Conservation (phyloP, 805 yeast species). For the Torulaspora delbrueckii region DNA sequence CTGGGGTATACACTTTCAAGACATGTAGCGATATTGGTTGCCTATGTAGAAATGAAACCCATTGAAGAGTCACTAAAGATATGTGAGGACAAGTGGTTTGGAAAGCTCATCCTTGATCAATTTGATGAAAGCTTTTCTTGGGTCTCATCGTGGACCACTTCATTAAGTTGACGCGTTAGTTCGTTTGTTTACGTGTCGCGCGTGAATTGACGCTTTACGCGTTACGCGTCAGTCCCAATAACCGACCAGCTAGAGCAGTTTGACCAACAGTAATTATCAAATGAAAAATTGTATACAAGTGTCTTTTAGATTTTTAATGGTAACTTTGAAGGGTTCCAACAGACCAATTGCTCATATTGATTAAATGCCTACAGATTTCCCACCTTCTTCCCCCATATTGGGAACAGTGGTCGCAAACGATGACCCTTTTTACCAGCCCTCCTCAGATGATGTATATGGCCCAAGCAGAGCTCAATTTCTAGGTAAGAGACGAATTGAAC, state of each 20-base stretch:
- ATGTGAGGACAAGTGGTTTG: not conserved
- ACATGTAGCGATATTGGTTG: no score
- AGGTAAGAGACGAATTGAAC: conserved; percentile 3
- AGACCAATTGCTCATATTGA: not conserved
- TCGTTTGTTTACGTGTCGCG: conserved; percentile 5
- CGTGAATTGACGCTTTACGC: conserved; percentile 1
- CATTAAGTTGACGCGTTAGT: not conserved
- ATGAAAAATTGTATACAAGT: not conserved
- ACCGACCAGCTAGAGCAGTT: not conserved
- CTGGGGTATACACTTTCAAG: no score
- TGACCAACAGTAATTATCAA: not conserved
- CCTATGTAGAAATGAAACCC: no score
- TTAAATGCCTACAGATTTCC: conserved; percentile 20
- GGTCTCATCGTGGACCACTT: no score
- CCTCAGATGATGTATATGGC: conserved; percentile 3
- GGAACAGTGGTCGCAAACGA: conserved; percentile 4
- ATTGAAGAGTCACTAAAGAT: not conserved
- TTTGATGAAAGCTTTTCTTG: no score
- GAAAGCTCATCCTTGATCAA: no score
- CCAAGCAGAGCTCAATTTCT: not conserved
- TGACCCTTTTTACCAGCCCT: conserved; percentile 17
- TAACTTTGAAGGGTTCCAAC: not conserved
- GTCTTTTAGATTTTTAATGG: not conserved
- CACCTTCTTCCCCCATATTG: conserved; percentile 39
- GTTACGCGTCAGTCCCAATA: not conserved